Evolutionary conservation across 768 basidiomycete genomes (phyloP).

Genomic region (Lactarius quietus): DNA sequence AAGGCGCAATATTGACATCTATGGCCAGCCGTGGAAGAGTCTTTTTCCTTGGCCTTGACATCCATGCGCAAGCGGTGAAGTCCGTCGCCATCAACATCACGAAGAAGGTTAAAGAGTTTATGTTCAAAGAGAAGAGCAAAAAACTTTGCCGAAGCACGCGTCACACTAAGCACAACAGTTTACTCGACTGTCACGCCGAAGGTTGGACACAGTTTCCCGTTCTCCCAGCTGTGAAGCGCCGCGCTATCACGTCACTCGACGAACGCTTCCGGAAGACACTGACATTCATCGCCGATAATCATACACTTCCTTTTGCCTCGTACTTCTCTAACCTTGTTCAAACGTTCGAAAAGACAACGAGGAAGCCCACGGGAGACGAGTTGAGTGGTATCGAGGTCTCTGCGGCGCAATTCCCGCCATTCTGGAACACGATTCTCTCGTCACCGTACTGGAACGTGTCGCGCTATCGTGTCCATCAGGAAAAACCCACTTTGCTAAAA

Average conservation of each 20-base stretch:
- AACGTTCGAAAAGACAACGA: conserved; percentile 45
- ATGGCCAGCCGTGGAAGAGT: conserved; percentile 40
- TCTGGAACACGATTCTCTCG: conserved; percentile 21
- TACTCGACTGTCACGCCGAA: conserved; percentile 13
- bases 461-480: conserved; percentile 37
- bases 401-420: conserved; percentile 31
- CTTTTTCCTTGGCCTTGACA: conserved; percentile 43
- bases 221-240: conserved; percentile 16
- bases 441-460: conserved; percentile 32
- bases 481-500: no score
- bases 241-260: conserved; percentile 18
- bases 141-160: conserved; percentile 21
- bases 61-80: conserved; percentile 31
- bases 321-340: conserved; percentile 46
- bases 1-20: conserved; percentile 41
- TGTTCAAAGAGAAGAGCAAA: conserved; percentile 45
- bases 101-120: conserved; percentile 52
- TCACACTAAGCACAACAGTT: conserved; percentile 39
- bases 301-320: conserved; percentile 35
- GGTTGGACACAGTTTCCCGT: conserved; percentile 19
- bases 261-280: conserved; percentile 36
- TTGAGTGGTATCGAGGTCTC: conserved; percentile 39
- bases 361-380: conserved; percentile 48
- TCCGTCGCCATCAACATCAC: conserved; percentile 53
- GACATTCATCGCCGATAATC: conserved; percentile 42